phyloP scores from a whole-genome alignment of 2,329 filamentous ascomycete species.

The Fonsecaea monophora region DNA sequence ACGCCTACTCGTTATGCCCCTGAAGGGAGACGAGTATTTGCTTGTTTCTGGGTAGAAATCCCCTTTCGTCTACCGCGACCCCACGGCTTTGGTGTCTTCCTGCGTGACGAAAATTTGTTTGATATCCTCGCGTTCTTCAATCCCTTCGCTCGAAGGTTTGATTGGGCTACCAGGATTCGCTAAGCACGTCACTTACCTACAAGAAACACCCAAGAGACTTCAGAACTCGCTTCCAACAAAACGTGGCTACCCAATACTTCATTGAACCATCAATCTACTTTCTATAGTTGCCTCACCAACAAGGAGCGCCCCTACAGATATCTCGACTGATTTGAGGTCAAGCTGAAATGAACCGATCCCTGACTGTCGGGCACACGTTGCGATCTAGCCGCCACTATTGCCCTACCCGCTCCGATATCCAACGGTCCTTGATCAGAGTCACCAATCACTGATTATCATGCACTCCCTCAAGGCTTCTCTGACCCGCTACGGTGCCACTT shows the following conservation, averaged over 20 bases:
- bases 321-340: neutral
- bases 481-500: neutral
- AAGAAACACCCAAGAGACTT: neutral
- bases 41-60: neutral
- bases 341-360: too few relatives aligned
- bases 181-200: neutral
- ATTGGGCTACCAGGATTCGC: slow-evolving; percentile 1
- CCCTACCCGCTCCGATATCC: slow-evolving; percentile 10
- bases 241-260: slow-evolving; percentile 5
- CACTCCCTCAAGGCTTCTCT: neutral
- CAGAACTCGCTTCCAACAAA: slow-evolving; percentile 1
- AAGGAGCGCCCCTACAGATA: neutral
- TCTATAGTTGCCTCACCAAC: neutral
- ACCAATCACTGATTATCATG: slow-evolving; percentile 12
- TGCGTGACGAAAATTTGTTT: slow-evolving; percentile 3
- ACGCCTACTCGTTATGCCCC: neutral
- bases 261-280: neutral
- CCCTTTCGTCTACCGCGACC: neutral
- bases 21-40: neutral
- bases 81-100: neutral
- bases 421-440: slow-evolving; percentile 10
- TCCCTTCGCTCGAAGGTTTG: neutral
- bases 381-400: slow-evolving; percentile 8
- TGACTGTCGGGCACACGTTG: neutral
- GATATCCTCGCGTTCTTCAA: neutral